Percentiles rank a stretch among this genome's conserved stretches.
These are phyloP conservation scores for Brassica cretica DNA, from an alignment of 345 rosid genomes.

Conservation along the genomic window DNA sequence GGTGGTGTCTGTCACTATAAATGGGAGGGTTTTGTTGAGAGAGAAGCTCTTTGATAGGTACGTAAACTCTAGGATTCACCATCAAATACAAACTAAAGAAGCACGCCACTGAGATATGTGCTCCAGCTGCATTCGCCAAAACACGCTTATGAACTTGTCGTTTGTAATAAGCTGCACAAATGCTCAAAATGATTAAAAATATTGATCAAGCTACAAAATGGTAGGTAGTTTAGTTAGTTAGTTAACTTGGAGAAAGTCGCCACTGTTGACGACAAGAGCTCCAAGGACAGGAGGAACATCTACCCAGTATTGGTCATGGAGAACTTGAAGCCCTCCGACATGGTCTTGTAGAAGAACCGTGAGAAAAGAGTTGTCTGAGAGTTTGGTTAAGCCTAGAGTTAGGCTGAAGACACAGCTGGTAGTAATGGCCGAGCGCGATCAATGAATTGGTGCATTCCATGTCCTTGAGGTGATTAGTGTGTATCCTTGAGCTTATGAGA, in stretches of 20 bases:
- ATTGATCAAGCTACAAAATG: background rate
- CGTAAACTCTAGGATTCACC: conserved; percentile 29
- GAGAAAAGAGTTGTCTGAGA: conserved; percentile 52
- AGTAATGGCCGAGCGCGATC: conserved; percentile 47
- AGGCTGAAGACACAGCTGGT: conserved; percentile 55
- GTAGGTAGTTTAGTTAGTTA: conserved; percentile 16
- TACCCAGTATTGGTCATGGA: conserved; percentile 47
- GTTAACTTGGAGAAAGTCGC: conserved; percentile 63
- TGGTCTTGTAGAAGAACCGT: conserved; percentile 62
- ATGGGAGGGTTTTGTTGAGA: conserved; percentile 36
- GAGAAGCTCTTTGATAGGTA: conserved; percentile 45
- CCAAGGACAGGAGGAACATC: conserved; percentile 53
- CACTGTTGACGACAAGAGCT: conserved; percentile 54
- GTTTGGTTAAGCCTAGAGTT: conserved; percentile 50
- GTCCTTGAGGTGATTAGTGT: conserved; percentile 40
- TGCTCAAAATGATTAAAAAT: background rate
- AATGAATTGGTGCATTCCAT: conserved; percentile 48
- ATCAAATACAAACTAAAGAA: conserved; percentile 30
- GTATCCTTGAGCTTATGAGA: conserved; percentile 61
- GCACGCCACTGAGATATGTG: conserved; percentile 39
- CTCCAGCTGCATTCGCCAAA: conserved; percentile 42
- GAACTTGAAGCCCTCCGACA: conserved; percentile 64
- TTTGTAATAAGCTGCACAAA: conserved; percentile 46
- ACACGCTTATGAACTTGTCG: conserved; percentile 51
- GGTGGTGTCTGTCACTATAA: conserved; percentile 38